Evolutionary conservation across 192 early-diverging fungal species (phyloP), one percentile per base, ranked within the genome.

Genomic region (Backusella tuberculispora): DNA sequence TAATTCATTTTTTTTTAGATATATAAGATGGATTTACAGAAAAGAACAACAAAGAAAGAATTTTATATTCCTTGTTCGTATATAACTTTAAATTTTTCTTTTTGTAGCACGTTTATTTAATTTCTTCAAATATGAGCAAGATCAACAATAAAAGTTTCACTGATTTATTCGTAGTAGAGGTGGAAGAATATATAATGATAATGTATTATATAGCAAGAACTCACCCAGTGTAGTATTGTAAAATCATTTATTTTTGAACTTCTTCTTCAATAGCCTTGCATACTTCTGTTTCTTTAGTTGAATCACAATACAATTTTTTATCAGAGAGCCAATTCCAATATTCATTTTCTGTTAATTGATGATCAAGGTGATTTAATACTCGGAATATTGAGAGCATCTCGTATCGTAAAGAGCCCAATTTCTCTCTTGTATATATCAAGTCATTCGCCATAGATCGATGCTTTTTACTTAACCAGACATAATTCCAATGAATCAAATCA

Each of bases 311-410:
- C 9, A 79, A 66, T 17, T 71, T 72, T 37, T 84, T 78, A 66
- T 88, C 86, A 70, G 86, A 75, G 19, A 88, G 71, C 86, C 86
- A 88, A 66, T 88, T 88, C 60, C 83, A 76, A 69, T 86, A 88
- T 53, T 88, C 85, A 3, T 76, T 85, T 53, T 88, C 85, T 44
- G 85, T 53, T 65, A 86, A 10, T 37, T 79, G 75, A 50, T 75
- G 67, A 38, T 88, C 86, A 44, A 86, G 71, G 6, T 79, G 76
- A 69, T 88, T 88, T 37, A 88, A 65, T 21, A 82, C 69, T 41
- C 79, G 76, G 50, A 88, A 88, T 0, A 81, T 68, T 34, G 84
- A 75, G 47, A 88, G 34, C 43, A 86, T 50, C 60, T 88, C 86
- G 47, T 88, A 85, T 42, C 86, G 69, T 56, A 86, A 47, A 10